Base-by-base conservation (phyloP, 352 stramenopile species). In the Achlya hypogyna region DNA sequence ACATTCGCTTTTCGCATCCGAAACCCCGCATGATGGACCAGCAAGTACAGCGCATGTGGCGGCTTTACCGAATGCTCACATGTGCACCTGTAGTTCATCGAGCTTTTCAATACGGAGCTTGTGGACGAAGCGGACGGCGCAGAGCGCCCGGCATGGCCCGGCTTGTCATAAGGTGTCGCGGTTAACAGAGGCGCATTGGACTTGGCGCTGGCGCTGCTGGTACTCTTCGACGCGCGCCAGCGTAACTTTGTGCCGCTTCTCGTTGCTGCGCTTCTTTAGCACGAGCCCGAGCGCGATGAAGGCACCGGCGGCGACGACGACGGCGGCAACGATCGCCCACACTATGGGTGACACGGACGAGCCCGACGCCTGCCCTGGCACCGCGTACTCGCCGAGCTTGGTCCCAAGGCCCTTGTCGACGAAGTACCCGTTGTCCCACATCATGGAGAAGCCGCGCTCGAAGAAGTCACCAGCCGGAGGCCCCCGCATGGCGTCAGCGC, bases 1-100 rank as follows among this genome's bases (percentile, higher is more conserved):
- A 93, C 75, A 89, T 91, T 42, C 81, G 84, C 47, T 92, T 92
- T 66, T 93, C 86, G 5, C 75, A 78, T 5, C 86, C 86, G 10
- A 95, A 95, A 66, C 81, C 82, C 9, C 82, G 86, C 31, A 91
- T 95, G 78, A 90, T 91, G 81, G 84, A 93, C 74, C 84, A 95
- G 65, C 82, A 92, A 1, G 23, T 38, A 35, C 25, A 34, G n/a
- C 35, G 65, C 31, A 76, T 42, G 12, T 10, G 20, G 32, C 59
- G 28, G 20, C 51, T 42, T 4, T 51, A 60, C 18, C 43, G 23
- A 1, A 60, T 45, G 14, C 53, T 38, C 63, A 28, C 53, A 23
- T 49, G 27, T 29, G n/a, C n/a, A n/a, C n/a, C n/a, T 67, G 6
- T 69, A 91, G 83, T 91, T 91, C 60, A 91, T 89, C 68, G 83